Base-by-base conservation (phyloP, 495 filamentous ascomycete genomes). In the Articulospora tetracladia region DNA sequence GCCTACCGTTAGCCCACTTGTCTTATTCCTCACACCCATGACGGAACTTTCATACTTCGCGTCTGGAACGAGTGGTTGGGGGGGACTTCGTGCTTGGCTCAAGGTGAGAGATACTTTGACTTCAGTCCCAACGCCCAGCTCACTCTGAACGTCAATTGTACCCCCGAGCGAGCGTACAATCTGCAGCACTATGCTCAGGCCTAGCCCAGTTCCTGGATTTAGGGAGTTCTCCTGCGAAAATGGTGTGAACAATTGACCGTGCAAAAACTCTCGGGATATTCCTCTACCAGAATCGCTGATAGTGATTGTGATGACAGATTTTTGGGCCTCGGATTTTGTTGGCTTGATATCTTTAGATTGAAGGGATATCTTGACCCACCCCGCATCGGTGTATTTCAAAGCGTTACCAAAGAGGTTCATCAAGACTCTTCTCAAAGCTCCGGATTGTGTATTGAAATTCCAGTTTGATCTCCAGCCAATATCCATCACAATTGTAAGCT, bases 371-470 rank as follows among this genome's bases (percentile, higher is more conserved):
- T 79, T 77, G 27, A 94, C 86, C 48, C 74, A 83, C 11, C 90
- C 90, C 0, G 72, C 68, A 11, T 76, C 75, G 13, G 86, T 91
- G 62, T 90, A 92, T 65, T 94, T 94, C 62, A 93, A 80, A 0
- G 90, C 83, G 68, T 94, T 94, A 15, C 90, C 87, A 59, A 91
- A 87, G 1, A 93, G 61, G 60, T 94, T 92, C 84, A 90, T 89
- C 20, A 93, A 78, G 49, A 92, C 83, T 6, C 90, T 81, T 22
- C 85, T 80, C 47, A 89, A 72, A 1, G 87, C 72, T 61, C 61
- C 88, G 20, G 20, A 15, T 36, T 58, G 60, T 1, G 47, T 41
- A 50, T 57, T 25, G 23, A 72, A 57, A 13, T 63, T 61, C 74
- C 73, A 74, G 12, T 26, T 2, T n/a, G n/a, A n/a, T n/a, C 50